A percentile compares a stretch with the other conserved stretches of the same genome.
These are phyloP conservation scores for Rhizophagus sp. DNA, from an alignment of 192 early-diverging fungal species.

Conservation along the genomic window DNA sequence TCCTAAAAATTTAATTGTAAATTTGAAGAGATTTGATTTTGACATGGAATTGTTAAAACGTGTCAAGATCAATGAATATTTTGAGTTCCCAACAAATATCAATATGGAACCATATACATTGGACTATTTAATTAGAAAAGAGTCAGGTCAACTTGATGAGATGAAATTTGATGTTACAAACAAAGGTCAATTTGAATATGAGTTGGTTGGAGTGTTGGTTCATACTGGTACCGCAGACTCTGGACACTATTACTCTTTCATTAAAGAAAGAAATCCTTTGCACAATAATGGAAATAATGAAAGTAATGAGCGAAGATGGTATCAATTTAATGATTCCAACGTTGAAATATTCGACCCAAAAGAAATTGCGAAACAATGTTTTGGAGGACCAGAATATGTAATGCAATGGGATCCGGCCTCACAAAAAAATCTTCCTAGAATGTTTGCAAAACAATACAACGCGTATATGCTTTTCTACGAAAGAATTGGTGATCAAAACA, in stretches of 20 bases:
- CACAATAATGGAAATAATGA: background rate
- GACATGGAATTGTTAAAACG: constrained; percentile 57
- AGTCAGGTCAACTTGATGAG: constrained; percentile 39
- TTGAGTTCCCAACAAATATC: constrained; percentile 55
- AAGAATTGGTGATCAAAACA: constrained; percentile 21
- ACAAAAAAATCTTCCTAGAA: constrained; percentile 40
- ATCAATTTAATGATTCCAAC: constrained; percentile 56
- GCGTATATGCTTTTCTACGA: constrained; percentile 60
- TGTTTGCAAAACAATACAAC: constrained; percentile 49
- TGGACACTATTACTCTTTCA: constrained; percentile 60
- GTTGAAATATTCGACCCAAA: constrained; percentile 52
- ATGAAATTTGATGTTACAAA: constrained; percentile 29
- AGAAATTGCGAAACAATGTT: constrained; percentile 46
- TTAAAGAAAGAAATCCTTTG: constrained; percentile 37
- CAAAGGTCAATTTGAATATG: constrained; percentile 40
- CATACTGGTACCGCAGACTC: constrained; percentile 63
- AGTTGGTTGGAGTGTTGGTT: constrained; percentile 57
- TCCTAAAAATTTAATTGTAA: constrained; percentile 58
- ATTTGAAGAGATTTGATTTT: constrained; percentile 67
- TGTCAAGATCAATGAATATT: constrained; percentile 61
- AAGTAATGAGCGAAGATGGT: constrained; percentile 38
- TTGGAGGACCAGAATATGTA: constrained; percentile 47
- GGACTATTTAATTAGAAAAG: constrained; percentile 41
- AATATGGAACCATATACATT: constrained; percentile 62
- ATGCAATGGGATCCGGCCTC: constrained; percentile 38